Base-by-base conservation (phyloP, 1,139 yeast species). In the Eremothecium gossypii region DNA sequence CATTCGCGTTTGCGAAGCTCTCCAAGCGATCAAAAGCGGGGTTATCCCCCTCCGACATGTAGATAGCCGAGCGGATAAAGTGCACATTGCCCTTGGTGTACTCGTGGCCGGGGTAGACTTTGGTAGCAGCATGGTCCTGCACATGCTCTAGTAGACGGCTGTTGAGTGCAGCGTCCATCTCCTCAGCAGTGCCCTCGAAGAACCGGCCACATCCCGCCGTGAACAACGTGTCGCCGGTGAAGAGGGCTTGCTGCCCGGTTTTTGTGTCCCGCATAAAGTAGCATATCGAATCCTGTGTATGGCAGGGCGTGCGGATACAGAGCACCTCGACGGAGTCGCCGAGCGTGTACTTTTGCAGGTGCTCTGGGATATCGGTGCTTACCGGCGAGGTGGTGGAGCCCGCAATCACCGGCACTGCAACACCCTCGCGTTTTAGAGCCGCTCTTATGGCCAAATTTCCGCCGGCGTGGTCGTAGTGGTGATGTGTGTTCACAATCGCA, bases 191-290 rank as follows among this genome's bases (percentile, higher is more conserved):
- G 3, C 97, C 99, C 65, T 91, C 99, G 60, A 91, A 91, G 64
- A 91, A 91, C 41, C 97, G 71, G 8, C 99, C 99, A 61, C 97
- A 89, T 1, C 99, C 99, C 40, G 93, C 86, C 40, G 75, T 84
- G 65, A 91, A 93, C 41, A 91, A 68, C 0, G 98, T 91, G 63
- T 91, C 99, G 8, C 99, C 99, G 0, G 97, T 86, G 63, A 91
- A 86, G 2, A 91, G 89, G 1, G 82, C 91, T 49, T 69, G 71
- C 51, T 87, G 76, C 29, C 69, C 70, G 1, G 86, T 76, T 30
- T 65, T 64, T 9, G 63, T 52, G 60, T 91, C 97, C 41, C 68
- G 69, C 0, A 76, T 85, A 53, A 65, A 83, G 64, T 86, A 91
- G 60, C 97, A 89, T 45, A 91, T 83, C 5, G 95, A 84, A 61